Evolutionary conservation across 805 yeast species (phyloP), one percentile per base, ranked within the genome.

Genomic region (Kurtzmaniella cleridarum): DNA sequence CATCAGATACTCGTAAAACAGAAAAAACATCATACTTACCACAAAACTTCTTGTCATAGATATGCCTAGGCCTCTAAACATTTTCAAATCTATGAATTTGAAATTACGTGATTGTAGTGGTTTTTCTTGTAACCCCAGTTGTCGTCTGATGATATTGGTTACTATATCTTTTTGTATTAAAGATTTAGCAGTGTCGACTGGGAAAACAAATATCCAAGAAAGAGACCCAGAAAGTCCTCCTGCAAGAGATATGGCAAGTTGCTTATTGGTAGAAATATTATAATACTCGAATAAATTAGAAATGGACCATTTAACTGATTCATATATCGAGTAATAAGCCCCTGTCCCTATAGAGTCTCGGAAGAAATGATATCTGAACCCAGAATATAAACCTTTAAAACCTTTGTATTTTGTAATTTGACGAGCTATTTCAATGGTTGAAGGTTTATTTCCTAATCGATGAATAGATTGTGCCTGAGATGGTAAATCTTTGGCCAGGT

Each of bases 151-250:
- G n/a, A 84, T 78, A 45, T 81, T 79, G 24, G 81, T 68, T 18
- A 86, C 83, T 3, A 83, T 68, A 49, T 86, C 91, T 41, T 83
- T 75, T 53, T 87, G 96, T 32, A 78, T 72, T 41, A 81, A 70
- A 1, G 90, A 78, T 54, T 88, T 87, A 42, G 83, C 68, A 0
- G 95, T 87, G 57, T 87, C 96, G 9, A 87, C 55, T 3, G 95
- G 95, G 61, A 83, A 88, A 3, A 86, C 80, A 1, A 78, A 57
- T 2, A 78, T 60, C 95, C 95, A 86, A 36, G 88, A 73, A 13
- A 82, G 60, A 13, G 81, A 73, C 2, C 95, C 95, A 3, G 93
- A 77, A 17, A 79, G 45, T 0, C 88, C 95, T n/a, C 95, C 95
- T 0, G 91, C 84, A 2, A 80, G 39, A 37, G 48, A 62, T 41